Evolutionary conservation across 2,329 filamentous ascomycete genomes (phyloP), one percentile per base, ranked within the genome.

Genomic region (Aspergillus pseudonomiae): DNA sequence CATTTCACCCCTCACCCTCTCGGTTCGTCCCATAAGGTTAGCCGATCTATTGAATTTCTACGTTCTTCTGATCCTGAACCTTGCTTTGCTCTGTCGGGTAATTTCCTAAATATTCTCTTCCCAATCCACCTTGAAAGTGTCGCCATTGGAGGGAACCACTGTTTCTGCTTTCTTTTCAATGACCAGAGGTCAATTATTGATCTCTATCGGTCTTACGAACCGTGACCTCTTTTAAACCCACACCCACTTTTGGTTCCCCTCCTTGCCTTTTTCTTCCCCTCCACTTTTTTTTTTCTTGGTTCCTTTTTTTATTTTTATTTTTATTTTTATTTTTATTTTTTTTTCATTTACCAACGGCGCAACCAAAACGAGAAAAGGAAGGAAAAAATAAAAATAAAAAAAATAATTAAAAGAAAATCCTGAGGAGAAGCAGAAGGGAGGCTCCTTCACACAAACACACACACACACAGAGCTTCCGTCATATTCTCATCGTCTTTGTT

Each of bases 261-360:
- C 57, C 50, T 63, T 53, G 46, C 62, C 61, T 59, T 65, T 60
- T 62, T 43, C 54, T 63, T 54, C 55, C 61, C 60, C 59, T 65
- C 58, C 61, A 63, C 57, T 63, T 65, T 67, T 57, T 65, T 62
- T 65, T 67, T 57, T 65, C 60, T 65, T 68, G 63, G 60, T 63
- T 65, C 57, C 48, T 62, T 59, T 55, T 65, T 65, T 60, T 64
- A 57, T 48, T 63, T 60, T 65, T 68, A 58, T 58, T 60, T 65
- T 57, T 34, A 56, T 59, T 55, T 65, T n/a, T n/a, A n/a, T n/a
- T n/a, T n/a, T n/a, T n/a, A n/a, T n/a, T n/a, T n/a, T n/a, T n/a
- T 65, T 63, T 57, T 62, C 34, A 14, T 36, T 36, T 16, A 36
- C 14, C 60, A 50, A 59, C 66, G 57, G 45, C 63, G 62, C 66